A percentile compares a stretch with the other conserved stretches of the same genome.
Evolutionary conservation across 1,284 basidiomycete species (phyloP).

Genomic region (Gymnopus androsaceus): DNA sequence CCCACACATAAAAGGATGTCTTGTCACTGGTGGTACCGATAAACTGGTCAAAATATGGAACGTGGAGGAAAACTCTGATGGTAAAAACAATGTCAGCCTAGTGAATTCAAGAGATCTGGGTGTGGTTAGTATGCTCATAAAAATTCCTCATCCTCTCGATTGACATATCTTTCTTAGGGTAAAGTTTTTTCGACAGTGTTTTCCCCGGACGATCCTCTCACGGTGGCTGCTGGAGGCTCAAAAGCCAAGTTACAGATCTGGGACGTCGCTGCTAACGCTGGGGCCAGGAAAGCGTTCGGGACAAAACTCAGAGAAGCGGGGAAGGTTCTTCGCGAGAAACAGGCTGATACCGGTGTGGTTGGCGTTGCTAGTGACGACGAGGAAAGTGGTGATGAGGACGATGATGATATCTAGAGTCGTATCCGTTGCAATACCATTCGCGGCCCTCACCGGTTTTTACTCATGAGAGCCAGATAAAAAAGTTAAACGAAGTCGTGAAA

Average conservation of each 20-base stretch:
- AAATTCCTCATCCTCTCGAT: not conserved
- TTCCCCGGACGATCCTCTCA: slow-evolving; percentile 94
- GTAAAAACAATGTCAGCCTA: slow-evolving; percentile 81
- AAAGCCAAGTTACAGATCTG: slow-evolving; percentile 93
- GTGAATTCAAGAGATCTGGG: slow-evolving; percentile 92
- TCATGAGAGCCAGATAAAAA: too few relatives aligned
- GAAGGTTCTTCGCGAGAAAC: slow-evolving; percentile 54
- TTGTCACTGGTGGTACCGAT: slow-evolving; percentile 93
- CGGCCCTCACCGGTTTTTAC: too few relatives aligned
- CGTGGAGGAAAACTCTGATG: slow-evolving; percentile 66
- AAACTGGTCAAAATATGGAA: slow-evolving; percentile 97
- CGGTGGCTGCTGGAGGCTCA: slow-evolving; percentile 91
- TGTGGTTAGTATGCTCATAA: slow-evolving; percentile 62
- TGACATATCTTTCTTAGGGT: slow-evolving; percentile 56
- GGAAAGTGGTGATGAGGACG: slow-evolving; percentile 49
- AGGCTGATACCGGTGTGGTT: slow-evolving; percentile 61
- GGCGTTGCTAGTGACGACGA: slow-evolving; percentile 72
- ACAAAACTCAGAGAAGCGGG: slow-evolving; percentile 65
- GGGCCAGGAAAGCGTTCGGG: slow-evolving; percentile 79
- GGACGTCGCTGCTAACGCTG: slow-evolving; percentile 83
- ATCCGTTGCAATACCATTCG: too few relatives aligned
- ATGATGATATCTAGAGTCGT: too few relatives aligned
- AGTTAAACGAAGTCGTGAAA: too few relatives aligned
- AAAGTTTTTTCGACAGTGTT: slow-evolving; percentile 92
- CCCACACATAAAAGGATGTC: slow-evolving; percentile 86